phyloP scores from a whole-genome alignment of 345 rosid genomes.

The Citrus mangshanensis region DNA sequence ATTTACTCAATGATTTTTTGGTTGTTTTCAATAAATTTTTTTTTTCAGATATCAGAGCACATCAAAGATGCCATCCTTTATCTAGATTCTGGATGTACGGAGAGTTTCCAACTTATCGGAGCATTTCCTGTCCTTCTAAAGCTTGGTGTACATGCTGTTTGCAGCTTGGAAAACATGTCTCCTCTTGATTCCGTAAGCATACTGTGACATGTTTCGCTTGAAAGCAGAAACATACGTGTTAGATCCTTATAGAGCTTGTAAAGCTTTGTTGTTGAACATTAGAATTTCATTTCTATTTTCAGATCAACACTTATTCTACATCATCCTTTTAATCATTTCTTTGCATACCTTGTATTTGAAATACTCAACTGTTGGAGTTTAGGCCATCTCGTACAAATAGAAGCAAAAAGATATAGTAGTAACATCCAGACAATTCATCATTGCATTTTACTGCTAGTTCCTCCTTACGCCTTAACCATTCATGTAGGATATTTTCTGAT shows the following conservation, averaged over 20 bases:
- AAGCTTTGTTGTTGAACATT: background rate
- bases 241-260: background rate
- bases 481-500: background rate
- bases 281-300: background rate
- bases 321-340: background rate
- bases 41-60: constrained; percentile 66
- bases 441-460: background rate
- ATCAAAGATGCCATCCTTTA: constrained; percentile 64
- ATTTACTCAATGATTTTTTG: background rate
- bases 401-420: background rate
- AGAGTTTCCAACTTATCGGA: constrained; percentile 85
- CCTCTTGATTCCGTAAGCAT: constrained; percentile 72
- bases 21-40: background rate
- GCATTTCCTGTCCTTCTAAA: constrained; percentile 73
- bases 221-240: background rate
- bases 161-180: constrained; percentile 78
- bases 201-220: background rate
- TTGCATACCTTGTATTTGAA: background rate
- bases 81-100: constrained; percentile 91
- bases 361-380: background rate
- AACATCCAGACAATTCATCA: background rate
- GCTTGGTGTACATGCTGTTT: constrained; percentile 68
- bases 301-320: background rate
- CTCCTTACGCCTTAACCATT: background rate
- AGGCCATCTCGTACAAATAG: background rate